A percentile compares a stretch with the other conserved stretches of the same genome.
phyloP scores from a whole-genome alignment of 345 rosid genomes.

The Trapa bicornis region DNA sequence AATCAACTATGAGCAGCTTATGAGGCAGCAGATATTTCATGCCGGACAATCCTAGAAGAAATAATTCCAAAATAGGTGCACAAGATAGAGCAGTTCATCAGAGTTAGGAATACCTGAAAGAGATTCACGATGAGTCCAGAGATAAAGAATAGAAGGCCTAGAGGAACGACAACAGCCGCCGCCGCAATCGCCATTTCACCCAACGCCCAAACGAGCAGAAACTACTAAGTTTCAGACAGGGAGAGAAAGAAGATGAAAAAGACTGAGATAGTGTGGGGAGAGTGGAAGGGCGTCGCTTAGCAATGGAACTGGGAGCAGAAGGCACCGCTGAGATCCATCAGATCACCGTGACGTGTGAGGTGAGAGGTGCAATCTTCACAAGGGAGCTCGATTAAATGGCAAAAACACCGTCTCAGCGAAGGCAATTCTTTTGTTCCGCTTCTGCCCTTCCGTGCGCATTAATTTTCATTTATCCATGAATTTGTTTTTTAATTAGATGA shows the following conservation, averaged over 20 bases:
- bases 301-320: not conserved
- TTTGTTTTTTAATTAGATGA: no score
- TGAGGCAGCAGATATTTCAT: not conserved
- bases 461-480: no score
- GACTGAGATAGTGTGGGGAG: not conserved
- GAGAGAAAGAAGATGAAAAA: not conserved
- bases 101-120: slow-evolving; percentile 46
- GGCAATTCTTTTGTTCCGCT: no score
- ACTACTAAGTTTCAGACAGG: not conserved
- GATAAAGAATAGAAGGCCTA: slow-evolving; percentile 65
- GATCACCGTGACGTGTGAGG: not conserved
- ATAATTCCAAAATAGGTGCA: slow-evolving; percentile 4
- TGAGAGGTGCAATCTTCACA: no score
- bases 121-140: slow-evolving; percentile 89
- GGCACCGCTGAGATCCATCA: slow-evolving; percentile 2
- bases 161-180: slow-evolving; percentile 65
- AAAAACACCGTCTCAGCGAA: no score
- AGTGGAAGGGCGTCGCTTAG: not conserved
- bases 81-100: not conserved
- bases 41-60: not conserved
- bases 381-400: no score
- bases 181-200: slow-evolving; percentile 59
- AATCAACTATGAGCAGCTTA: slow-evolving; percentile 3
- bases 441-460: no score
- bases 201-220: not conserved